Percentiles rank a stretch among this genome's conserved stretches.
Evolutionary conservation across 306 rosid genomes (phyloP).

Genomic region (Luffa aegyptiaca): DNA sequence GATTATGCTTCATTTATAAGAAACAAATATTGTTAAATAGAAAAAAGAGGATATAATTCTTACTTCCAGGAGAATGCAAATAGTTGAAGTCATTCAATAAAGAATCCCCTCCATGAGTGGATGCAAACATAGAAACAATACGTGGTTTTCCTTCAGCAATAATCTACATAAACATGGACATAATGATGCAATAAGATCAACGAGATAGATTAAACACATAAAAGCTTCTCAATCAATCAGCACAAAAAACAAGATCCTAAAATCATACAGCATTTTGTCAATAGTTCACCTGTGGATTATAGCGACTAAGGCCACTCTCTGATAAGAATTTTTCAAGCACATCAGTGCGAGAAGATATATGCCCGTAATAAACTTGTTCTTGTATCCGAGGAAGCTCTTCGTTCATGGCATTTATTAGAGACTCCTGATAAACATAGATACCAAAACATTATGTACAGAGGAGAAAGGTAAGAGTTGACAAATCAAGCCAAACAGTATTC

Average conservation of each 20-base stretch:
- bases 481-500: not conserved
- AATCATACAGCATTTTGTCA: not conserved
- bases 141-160: constrained; percentile 67
- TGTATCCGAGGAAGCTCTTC: constrained; percentile 91
- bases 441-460: constrained; percentile 8
- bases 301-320: constrained; percentile 84
- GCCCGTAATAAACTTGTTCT: constrained; percentile 95
- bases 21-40: not conserved
- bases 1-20: not conserved
- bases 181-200: not conserved
- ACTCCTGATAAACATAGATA: constrained; percentile 48
- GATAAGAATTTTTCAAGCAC: constrained; percentile 68
- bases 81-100: constrained; percentile 42
- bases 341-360: constrained; percentile 70
- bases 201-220: not conserved
- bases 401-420: constrained; percentile 73
- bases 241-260: not conserved
- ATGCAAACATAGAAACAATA: constrained; percentile 46
- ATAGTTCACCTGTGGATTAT: constrained; percentile 73
- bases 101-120: constrained; percentile 49
- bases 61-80: constrained; percentile 85
- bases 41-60: constrained; percentile 17
- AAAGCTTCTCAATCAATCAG: not conserved
- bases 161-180: constrained; percentile 38
- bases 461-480: constrained; percentile 4